Conservation (phyloP, 1,284 basidiomycete genomes). For the Microbotryomycetes sp. region DNA sequence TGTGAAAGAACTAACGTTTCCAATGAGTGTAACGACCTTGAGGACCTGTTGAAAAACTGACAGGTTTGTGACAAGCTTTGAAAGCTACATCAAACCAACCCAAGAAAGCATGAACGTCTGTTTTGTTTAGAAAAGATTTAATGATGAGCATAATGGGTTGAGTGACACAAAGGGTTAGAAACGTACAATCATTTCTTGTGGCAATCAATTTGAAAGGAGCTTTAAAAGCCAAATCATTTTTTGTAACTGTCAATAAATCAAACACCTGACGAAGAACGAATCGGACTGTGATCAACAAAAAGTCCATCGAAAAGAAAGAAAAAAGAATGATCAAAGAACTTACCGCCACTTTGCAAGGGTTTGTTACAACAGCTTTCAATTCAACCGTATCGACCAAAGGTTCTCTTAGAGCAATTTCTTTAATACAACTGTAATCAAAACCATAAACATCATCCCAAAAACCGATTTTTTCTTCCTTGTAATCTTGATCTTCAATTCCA, state of each 20-base stretch:
- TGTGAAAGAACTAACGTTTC: slow-evolving; percentile 42
- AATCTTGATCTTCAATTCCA: slow-evolving; percentile 98
- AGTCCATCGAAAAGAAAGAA: neutral
- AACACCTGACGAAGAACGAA: slow-evolving; percentile 57
- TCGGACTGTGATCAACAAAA: neutral
- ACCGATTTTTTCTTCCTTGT: slow-evolving; percentile 99
- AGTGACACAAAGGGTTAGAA: slow-evolving; percentile 4
- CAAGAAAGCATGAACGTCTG: slow-evolving; percentile 96
- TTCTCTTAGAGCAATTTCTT: slow-evolving; percentile 93
- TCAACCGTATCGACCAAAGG: slow-evolving; percentile 98
- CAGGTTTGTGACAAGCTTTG: slow-evolving; percentile 92
- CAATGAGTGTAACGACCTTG: slow-evolving; percentile 96
- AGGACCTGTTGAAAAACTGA: slow-evolving; percentile 89
- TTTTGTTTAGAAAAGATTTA: neutral
- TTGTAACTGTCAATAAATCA: slow-evolving; percentile 83
- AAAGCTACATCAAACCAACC: slow-evolving; percentile 99
- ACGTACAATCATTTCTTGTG: slow-evolving; percentile 86
- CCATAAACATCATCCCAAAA: slow-evolving; percentile 99
- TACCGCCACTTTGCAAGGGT: slow-evolving; percentile 80
- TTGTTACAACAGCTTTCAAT: slow-evolving; percentile 81
- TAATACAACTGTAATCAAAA: slow-evolving; percentile 99
- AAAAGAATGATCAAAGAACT: slow-evolving; percentile 17
- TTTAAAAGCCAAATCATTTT: slow-evolving; percentile 87
- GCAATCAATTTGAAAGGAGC: slow-evolving; percentile 73
- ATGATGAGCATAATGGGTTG: neutral